Evolutionary conservation across 2,329 filamentous ascomycete genomes (phyloP).

Genomic region (Pleomassaria siparia): DNA sequence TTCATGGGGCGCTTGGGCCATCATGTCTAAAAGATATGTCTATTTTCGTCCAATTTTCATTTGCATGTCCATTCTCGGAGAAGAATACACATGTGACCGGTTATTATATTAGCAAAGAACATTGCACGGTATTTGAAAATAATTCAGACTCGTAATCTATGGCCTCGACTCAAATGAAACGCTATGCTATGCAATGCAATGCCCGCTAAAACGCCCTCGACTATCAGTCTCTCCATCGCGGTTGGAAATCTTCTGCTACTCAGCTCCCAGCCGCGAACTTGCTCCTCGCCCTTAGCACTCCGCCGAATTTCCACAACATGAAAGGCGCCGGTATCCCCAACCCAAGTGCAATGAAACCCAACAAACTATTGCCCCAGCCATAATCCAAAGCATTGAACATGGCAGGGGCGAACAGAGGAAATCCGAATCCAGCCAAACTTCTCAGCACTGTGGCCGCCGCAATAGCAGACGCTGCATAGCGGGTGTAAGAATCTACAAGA

Average conservation of each 20-base stretch:
- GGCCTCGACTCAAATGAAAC: not conserved
- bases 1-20: constrained; percentile 9
- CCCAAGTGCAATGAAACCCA: constrained; percentile 40
- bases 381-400: constrained; percentile 45
- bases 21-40: not conserved
- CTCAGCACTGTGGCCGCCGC: constrained; percentile 48
- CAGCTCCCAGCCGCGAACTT: constrained; percentile 51
- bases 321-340: constrained; percentile 52
- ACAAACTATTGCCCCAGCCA: constrained; percentile 46
- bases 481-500: constrained; percentile 50
- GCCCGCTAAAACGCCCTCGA: not conserved
- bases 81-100: too few species aligned
- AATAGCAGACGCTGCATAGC: constrained; percentile 49
- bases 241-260: too few species aligned
- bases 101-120: too few species aligned
- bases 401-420: constrained; percentile 48
- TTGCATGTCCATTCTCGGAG: too few species aligned
- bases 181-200: not conserved
- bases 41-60: too few species aligned
- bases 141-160: not conserved
- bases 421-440: constrained; percentile 47
- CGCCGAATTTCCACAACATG: constrained; percentile 55
- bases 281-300: constrained; percentile 49
- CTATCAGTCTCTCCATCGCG: too few species aligned
- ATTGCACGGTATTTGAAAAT: too few species aligned